Evolutionary conservation across 805 yeast species (phyloP).

Genomic region (Pichia nanzhaoensis): DNA sequence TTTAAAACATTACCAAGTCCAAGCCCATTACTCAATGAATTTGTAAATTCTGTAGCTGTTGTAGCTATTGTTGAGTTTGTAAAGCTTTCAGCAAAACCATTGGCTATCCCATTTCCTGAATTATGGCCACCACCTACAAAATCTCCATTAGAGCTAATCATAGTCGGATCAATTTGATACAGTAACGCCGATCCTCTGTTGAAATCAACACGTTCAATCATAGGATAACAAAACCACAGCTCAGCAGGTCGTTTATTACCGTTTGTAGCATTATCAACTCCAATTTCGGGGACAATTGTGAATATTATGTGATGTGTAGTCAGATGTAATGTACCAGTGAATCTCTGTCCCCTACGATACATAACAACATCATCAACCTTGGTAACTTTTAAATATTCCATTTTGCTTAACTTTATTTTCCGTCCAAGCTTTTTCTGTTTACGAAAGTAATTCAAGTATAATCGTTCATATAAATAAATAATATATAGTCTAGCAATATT

Average conservation of each 20-base stretch:
- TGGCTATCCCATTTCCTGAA: neutral
- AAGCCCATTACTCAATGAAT: slow-evolving; percentile 9
- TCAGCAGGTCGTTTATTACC: slow-evolving; percentile 39
- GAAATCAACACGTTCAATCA: slow-evolving; percentile 57
- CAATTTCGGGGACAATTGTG: slow-evolving; percentile 26
- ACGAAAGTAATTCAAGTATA: too few species aligned
- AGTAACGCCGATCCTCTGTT: slow-evolving; percentile 45
- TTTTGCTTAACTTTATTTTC: slow-evolving; percentile 16
- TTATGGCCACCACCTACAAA: neutral
- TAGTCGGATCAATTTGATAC: slow-evolving; percentile 1
- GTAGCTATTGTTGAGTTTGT: slow-evolving; percentile 2
- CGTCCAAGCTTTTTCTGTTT: too few species aligned
- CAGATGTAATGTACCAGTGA: slow-evolving; percentile 57
- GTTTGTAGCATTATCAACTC: neutral
- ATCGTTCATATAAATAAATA: too few species aligned
- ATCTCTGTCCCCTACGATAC: slow-evolving; percentile 48
- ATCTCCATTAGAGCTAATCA: slow-evolving; percentile 1
- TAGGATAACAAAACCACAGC: slow-evolving; percentile 89
- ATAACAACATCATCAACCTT: slow-evolving; percentile 42
- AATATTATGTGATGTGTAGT: slow-evolving; percentile 75
- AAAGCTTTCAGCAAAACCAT: slow-evolving; percentile 3
- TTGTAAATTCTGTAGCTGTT: slow-evolving; percentile 18
- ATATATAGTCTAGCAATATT: neutral
- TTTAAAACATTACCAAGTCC: slow-evolving; percentile 6
- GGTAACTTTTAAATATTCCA: slow-evolving; percentile 53